Percentiles rank a stretch among this genome's conserved stretches.
Evolutionary conservation across 257 asterid genomes (phyloP).

Genomic region (Echites panduratus): DNA sequence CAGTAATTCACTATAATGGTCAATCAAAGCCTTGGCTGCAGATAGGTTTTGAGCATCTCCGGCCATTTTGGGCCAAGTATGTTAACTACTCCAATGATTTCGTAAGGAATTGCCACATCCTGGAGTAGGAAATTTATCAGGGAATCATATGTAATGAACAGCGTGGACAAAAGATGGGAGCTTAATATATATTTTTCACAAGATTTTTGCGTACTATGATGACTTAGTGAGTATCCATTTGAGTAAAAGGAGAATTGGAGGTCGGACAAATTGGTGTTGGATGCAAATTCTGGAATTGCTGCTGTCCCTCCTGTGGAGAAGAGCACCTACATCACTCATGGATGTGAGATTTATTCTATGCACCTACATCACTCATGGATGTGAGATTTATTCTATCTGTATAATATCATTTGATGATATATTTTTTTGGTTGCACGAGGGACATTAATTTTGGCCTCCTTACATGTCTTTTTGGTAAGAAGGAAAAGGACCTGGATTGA

Average conservation of each 20-base stretch:
- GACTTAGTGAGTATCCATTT: conserved; percentile 27
- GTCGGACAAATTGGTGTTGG: conserved; percentile 24
- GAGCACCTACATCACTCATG: conserved; percentile 34
- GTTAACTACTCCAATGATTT: conserved; percentile 89
- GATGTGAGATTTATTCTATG: conserved; percentile 37
- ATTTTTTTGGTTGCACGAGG: conserved; percentile 42
- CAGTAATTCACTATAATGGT: conserved; percentile 96
- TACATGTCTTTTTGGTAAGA: conserved; percentile 27
- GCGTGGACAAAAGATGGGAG: conserved; percentile 23
- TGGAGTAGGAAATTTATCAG: conserved; percentile 54
- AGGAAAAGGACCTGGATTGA: conserved; percentile 28
- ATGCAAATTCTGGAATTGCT: conserved; percentile 24
- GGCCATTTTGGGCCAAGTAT: conserved; percentile 96
- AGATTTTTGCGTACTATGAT: conserved; percentile 29
- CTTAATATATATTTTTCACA: conserved; percentile 16
- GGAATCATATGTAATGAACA: conserved; percentile 17
- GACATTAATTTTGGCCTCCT: conserved; percentile 44
- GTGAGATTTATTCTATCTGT: conserved; percentile 56
- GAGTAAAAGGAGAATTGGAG: conserved; percentile 28
- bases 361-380: conserved; percentile 33
- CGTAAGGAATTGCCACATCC: conserved; percentile 80
- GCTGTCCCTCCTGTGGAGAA: conserved; percentile 29
- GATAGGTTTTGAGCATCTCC: conserved; percentile 96
- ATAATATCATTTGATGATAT: conserved; percentile 45
- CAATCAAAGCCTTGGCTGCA: conserved; percentile 97